Conservation (phyloP, 495 filamentous ascomycete species). For the Hyaloscypha variabilis region DNA sequence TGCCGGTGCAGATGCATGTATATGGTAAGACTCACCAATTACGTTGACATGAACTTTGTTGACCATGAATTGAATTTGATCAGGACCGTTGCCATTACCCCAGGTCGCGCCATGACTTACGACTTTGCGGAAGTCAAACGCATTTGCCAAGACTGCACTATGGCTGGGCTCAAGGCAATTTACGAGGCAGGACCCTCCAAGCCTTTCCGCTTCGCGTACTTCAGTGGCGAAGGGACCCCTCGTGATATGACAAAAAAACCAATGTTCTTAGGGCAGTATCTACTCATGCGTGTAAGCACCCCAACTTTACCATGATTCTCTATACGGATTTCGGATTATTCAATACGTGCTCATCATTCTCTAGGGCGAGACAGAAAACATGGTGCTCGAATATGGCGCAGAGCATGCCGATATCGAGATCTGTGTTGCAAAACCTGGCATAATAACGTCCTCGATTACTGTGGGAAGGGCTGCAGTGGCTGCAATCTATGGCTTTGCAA, state of each 20-base stretch:
- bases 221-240: constrained; percentile 41
- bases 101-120: constrained; percentile 35
- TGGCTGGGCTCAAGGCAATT: constrained; percentile 42
- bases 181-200: constrained; percentile 27
- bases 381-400: constrained; percentile 40
- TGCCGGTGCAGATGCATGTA: constrained; percentile 50
- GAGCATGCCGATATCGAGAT: constrained; percentile 38
- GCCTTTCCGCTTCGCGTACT: constrained; percentile 51
- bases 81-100: constrained; percentile 49
- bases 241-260: constrained; percentile 41
- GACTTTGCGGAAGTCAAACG: constrained; percentile 43
- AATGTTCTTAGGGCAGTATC: constrained; percentile 38
- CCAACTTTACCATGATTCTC: too few relatives aligned
- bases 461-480: constrained; percentile 19
- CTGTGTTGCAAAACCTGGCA: constrained; percentile 43
- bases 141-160: constrained; percentile 47
- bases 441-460: constrained; percentile 35
- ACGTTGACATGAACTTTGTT: background rate
- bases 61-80: background rate
- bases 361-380: constrained; percentile 46
- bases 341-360: background rate
- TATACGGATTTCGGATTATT: background rate
- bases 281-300: constrained; percentile 40
- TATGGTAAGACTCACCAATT: constrained; percentile 54
- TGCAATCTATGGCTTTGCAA: background rate